These are phyloP conservation scores for Ogataea corticis DNA, from an alignment of 805 yeast genomes.

Conservation along the genomic window DNA sequence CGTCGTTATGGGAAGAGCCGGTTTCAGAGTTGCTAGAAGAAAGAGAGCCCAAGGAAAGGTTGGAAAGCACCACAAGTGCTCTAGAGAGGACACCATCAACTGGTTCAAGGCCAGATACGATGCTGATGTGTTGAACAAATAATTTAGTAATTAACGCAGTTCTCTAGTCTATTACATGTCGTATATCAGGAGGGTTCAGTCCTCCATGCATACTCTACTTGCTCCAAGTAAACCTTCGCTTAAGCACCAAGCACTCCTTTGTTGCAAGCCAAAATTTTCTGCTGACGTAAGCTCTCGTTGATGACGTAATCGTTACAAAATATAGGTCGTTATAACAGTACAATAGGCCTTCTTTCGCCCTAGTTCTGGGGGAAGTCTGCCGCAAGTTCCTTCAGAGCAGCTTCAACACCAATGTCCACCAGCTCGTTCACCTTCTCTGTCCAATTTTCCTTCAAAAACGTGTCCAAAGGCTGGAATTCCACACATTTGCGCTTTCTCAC, in stretches of 20 bases:
- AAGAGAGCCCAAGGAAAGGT: slow-evolving; percentile 88
- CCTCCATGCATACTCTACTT: too few relatives aligned
- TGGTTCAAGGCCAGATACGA: slow-evolving; percentile 99
- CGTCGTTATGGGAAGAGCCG: slow-evolving; percentile 99
- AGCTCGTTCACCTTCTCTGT: slow-evolving; percentile 43
- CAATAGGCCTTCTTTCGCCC: neutral
- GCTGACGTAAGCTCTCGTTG: neutral
- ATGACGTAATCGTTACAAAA: too few relatives aligned
- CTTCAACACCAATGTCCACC: slow-evolving; percentile 40
- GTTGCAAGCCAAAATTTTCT: neutral
- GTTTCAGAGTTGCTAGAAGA: slow-evolving; percentile 98
- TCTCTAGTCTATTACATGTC: slow-evolving; percentile 1
- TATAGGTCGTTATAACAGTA: neutral
- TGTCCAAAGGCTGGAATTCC: slow-evolving; percentile 44
- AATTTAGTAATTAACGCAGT: slow-evolving; percentile 6
- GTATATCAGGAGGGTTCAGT: too few relatives aligned
- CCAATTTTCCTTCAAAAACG: slow-evolving; percentile 52
- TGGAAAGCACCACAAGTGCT: slow-evolving; percentile 91
- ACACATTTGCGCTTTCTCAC: slow-evolving; percentile 45
- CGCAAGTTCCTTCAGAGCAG: slow-evolving; percentile 26
- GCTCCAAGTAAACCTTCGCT: too few relatives aligned
- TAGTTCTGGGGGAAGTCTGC: slow-evolving; percentile 2
- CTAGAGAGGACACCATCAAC: slow-evolving; percentile 89
- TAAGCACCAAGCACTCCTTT: too few relatives aligned
- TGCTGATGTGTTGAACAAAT: slow-evolving; percentile 70